phyloP scores from a whole-genome alignment of 768 basidiomycete genomes.

The Leucocoprinus leucothites region DNA sequence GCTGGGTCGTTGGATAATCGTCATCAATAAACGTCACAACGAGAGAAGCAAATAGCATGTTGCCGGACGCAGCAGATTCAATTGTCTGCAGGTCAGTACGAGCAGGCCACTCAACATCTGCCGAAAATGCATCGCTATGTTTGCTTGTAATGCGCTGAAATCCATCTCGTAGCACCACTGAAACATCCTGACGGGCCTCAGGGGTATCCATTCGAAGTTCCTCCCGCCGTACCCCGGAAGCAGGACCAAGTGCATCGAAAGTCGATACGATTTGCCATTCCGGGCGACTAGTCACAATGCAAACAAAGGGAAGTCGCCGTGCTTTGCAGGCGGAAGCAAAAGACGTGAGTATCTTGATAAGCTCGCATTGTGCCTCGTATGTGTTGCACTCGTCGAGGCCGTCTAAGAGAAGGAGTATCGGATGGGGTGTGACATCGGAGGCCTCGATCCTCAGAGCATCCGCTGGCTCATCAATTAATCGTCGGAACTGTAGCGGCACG shows the following conservation, averaged over 20 bases:
- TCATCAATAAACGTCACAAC: too few species aligned
- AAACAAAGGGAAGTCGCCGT: not conserved
- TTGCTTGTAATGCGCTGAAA: not conserved
- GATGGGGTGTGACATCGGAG: not conserved
- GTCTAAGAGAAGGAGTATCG: not conserved
- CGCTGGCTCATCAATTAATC: not conserved
- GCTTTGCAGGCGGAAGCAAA: not conserved
- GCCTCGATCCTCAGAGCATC: too few species aligned
- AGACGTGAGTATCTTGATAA: not conserved
- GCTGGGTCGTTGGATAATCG: too few species aligned
- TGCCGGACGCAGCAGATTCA: too few species aligned
- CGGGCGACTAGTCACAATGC: not conserved
- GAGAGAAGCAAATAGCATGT: too few species aligned
- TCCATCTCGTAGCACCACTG: not conserved
- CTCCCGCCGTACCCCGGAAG: not conserved
- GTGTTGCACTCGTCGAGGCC: constrained; percentile 2
- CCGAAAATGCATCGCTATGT: too few species aligned
- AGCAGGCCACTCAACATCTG: too few species aligned
- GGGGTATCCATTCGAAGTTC: not conserved
- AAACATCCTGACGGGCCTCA: not conserved
- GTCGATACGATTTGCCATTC: constrained; percentile 3
- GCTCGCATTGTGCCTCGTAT: not conserved
- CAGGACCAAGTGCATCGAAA: not conserved
- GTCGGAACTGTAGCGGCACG: not conserved
- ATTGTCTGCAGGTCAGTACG: too few species aligned